Base-by-base conservation (phyloP, 257 asterid genomes). In the Catharanthus roseus region DNA sequence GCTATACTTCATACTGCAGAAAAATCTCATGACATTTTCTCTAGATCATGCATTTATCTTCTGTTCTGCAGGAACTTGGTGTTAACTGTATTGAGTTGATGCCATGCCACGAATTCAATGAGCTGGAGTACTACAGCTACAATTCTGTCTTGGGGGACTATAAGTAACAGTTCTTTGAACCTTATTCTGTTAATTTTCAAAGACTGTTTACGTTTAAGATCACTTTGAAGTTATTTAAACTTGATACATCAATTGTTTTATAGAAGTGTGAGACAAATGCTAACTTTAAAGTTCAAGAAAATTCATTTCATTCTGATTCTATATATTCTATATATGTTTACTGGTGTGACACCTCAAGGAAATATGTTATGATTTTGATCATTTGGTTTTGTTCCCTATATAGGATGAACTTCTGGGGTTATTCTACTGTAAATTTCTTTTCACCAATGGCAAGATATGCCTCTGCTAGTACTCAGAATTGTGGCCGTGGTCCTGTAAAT, bases 61-160 rank as follows among this genome's bases (percentile, higher is more conserved):
- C 39, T 78, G 36, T 66, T 64, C 66, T 84, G 84, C 96, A 93
- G 99, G 91, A 88, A 83, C 95, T 93, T 66, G 97, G 99, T 79
- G 79, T 93, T 87, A 93, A 91, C 85, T 93, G 99, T 85, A 88
- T 93, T 81, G 99, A 93, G 90, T 82, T 93, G 72, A 93, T 93
- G 99, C 99, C 99, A 70, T 93, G 99, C 77, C 97, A 93, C 63
- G 99, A 93, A 79, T 93, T 93, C 89, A 93, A 93, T 78, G 99
- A 90, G 76, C 76, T 91, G 86, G 99, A 93, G 89, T 85, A 91
- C 78, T 91, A 89, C 75, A 88, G 96, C 89, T 89, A 91, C 82
- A 93, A 93, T 86, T 65, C 95, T 72, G 83, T 85, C 84, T 77
- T 86, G 92, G 99, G 96, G 41, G 96, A 91, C 80, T 83, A 88